Evolutionary conservation across 345 rosid species (phyloP), one percentile per base, ranked within the genome.

Genomic region (Dipteronia dyeriana): DNA sequence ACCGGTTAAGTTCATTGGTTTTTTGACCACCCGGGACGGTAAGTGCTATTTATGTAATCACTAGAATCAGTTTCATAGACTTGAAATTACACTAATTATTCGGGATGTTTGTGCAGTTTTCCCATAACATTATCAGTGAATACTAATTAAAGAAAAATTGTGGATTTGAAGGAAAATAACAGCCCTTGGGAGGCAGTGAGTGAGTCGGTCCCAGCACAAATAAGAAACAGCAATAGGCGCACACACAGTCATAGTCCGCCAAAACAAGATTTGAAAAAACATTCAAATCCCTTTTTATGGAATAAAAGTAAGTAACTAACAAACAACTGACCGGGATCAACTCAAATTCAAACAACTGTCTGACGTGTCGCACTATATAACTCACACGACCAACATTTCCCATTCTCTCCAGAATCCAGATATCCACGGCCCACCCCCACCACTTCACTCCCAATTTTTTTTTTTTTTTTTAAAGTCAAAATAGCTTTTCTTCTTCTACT

Each of bases 401-500:
- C 38, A 62, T 62, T 23, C 77, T 43, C 59, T 43, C 19, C 14
- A 6, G 0, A 25, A 43, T 43, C 19, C 14, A 6, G 0, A 25
- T 60, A 29, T 75, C 9, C 7, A 1, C 19, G 45, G 69, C 64
- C 78, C 63, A 59, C 63, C 63, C 26, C 20, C 38, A 59, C 63
- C 63, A 20, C 63, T 59, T 38, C 70, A n/a, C 20, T 19, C 12
- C 8, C 25, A n/a, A n/a, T n/a, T n/a, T n/a, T n/a, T n/a, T n/a
- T n/a, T n/a, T n/a, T n/a, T n/a, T n/a, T n/a, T n/a, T n/a, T n/a
- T n/a, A n/a, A n/a, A n/a, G 76, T 76, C 66, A 83, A 83, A 43
- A 79, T 80, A 77, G 83, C 79, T 80, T 39, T 51, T 75, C 64
- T 78, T 5, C 75, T 78, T 0, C 75, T 74, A 9, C 54, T 62